A percentile compares a stretch with the other conserved stretches of the same genome.
phyloP scores from a whole-genome alignment of 2,329 filamentous ascomycete genomes.

The Pseudogymnoascus sp. region DNA sequence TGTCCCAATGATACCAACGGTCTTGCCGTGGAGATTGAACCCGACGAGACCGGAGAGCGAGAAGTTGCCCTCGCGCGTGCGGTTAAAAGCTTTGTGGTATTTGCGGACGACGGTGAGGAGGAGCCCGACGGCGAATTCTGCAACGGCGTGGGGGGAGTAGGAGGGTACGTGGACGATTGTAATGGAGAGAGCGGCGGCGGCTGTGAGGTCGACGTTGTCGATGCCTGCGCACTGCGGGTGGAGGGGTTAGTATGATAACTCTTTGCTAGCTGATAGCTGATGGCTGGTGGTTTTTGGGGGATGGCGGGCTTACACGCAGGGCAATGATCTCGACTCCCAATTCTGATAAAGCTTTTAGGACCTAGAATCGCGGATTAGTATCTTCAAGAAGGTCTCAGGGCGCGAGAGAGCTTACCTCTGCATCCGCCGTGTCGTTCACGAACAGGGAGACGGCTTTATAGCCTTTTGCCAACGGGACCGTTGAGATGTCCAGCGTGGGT shows the following conservation, averaged over 20 bases:
- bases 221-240: slow-evolving; percentile 56
- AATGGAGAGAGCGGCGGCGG: slow-evolving; percentile 46
- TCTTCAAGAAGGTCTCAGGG: background rate
- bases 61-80: slow-evolving; percentile 62
- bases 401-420: slow-evolving; percentile 29
- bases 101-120: slow-evolving; percentile 60
- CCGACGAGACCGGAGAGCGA: slow-evolving; percentile 56
- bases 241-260: slow-evolving; percentile 27
- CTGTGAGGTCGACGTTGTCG: slow-evolving; percentile 56
- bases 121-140: slow-evolving; percentile 60
- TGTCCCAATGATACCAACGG: slow-evolving; percentile 57
- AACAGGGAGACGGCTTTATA: slow-evolving; percentile 57
- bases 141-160: slow-evolving; percentile 61
- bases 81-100: slow-evolving; percentile 59
- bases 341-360: background rate
- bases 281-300: background rate
- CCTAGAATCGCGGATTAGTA: background rate
- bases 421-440: slow-evolving; percentile 54
- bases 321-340: background rate
- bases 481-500: slow-evolving; percentile 25
- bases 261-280: background rate
- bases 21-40: slow-evolving; percentile 53
- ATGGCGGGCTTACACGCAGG: background rate
- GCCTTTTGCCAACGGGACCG: slow-evolving; percentile 43
- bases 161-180: slow-evolving; percentile 59